Percentiles rank a stretch among this genome's conserved stretches.
Evolutionary conservation across 495 filamentous ascomycete species (phyloP).

Genomic region (Sporormia fimetaria): DNA sequence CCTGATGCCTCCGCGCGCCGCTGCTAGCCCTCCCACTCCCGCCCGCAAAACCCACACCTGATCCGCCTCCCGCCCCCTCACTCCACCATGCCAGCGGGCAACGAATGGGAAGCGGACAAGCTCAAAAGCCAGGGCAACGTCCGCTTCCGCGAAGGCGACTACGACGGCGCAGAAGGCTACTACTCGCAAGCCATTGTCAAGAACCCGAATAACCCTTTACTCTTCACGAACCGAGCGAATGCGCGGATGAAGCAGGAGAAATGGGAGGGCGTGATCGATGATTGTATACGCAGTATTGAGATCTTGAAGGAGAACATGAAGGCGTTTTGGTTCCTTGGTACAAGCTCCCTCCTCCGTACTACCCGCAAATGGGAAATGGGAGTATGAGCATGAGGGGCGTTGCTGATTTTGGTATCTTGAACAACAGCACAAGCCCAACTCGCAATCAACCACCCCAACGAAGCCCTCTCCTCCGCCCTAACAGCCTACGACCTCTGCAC

Average conservation of each 20-base stretch:
- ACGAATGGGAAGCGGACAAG: constrained; percentile 30
- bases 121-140: constrained; percentile 34
- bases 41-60: neutral
- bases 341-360: too few relatives aligned
- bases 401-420: constrained; percentile 3
- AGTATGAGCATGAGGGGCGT: too few relatives aligned
- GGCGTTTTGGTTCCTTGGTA: constrained; percentile 61
- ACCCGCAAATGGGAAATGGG: too few relatives aligned
- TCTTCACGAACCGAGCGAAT: constrained; percentile 85
- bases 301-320: constrained; percentile 61
- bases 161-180: constrained; percentile 55
- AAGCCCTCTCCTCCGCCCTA: constrained; percentile 60
- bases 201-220: constrained; percentile 48
- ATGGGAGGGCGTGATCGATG: constrained; percentile 67
- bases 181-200: constrained; percentile 73
- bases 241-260: constrained; percentile 59
- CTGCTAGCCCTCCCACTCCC: neutral
- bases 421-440: constrained; percentile 61
- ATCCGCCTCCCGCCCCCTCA: neutral
- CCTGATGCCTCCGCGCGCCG: too few relatives aligned
- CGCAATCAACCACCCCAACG: constrained; percentile 57
- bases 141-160: constrained; percentile 48
- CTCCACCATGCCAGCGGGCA: constrained; percentile 12
- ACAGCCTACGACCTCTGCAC: constrained; percentile 65
- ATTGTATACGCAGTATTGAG: constrained; percentile 63